Evolutionary conservation across 371 early-diverging fungal genomes (phyloP), one percentile per base, ranked within the genome.

Genomic region (Mucor lusitanicus): DNA sequence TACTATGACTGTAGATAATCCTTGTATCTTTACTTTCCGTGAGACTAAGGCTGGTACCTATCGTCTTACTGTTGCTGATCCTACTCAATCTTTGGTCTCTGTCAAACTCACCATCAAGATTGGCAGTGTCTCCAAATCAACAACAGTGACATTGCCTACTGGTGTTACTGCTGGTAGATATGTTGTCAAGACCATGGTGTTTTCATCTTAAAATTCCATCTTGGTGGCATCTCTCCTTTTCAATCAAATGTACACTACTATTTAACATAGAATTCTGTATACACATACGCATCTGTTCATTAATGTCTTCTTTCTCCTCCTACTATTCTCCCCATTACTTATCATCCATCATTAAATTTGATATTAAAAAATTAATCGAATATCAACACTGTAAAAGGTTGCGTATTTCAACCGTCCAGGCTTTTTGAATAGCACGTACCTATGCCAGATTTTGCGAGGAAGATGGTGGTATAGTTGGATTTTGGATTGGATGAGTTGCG

Each of bases 61-160:
- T 25, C 56, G 69, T 1, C 40, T 77, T 2, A 65, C 69, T 13
- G 56, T 67, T 13, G 48, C 77, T 13, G 75, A 77, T 56, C 75
- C 77, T 15, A 48, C 75, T 0, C 77, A 77, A 56, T 32, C 17
- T 11, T n/a, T 76, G 9, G 30, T 40, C 8, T 40, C 37, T 4
- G 28, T 68, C n/a, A 68, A 64, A n/a, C 15, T 72, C 11, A 56
- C 32, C 19, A 28, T 72, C 33, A 61, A 25, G 7, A 32, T 72
- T 17, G 68, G 33, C 0, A 28, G 11, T 15, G 32, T 40, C 2
- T 35, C 28, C 0, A 48, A 59, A 15, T 46, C 64, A 12, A 19
- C 55, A 2, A 66, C 59, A 9, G 25, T 40, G 27, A 35, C 50
- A 6, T 58, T 75, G 5, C 75, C 72, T 3, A 50, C 60, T 27